Evolutionary conservation across 2,329 filamentous ascomycete species (phyloP).

Genomic region (Chrysosporium queenslandicum): DNA sequence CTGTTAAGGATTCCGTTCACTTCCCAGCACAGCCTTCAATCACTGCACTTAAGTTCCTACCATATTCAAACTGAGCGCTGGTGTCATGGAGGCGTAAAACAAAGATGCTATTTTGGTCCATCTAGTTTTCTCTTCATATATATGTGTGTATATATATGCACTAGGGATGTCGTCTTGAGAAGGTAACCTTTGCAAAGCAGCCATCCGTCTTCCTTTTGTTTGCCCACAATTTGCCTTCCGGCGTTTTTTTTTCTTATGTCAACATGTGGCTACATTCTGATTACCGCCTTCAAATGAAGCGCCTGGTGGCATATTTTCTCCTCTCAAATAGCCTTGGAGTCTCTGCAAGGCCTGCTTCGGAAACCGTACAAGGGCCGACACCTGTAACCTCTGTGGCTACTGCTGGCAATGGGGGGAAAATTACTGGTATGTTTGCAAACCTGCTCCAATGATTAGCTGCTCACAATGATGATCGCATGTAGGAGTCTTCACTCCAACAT

Average conservation of each 20-base stretch:
- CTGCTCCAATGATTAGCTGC: not conserved
- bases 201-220: not conserved
- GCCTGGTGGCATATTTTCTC: slow-evolving; percentile 4
- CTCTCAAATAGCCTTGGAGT: slow-evolving; percentile 3
- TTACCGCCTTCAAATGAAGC: not conserved
- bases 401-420: not conserved
- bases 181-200: too few relatives aligned
- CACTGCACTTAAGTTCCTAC: too few relatives aligned
- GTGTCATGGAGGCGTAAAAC: not conserved
- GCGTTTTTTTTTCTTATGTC: not conserved
- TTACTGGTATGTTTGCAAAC: not conserved
- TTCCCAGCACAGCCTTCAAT: too few relatives aligned
- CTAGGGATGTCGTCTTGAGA: not conserved
- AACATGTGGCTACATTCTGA: not conserved
- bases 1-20: too few relatives aligned
- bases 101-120: not conserved
- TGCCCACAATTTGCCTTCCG: not conserved
- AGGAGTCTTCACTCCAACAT: slow-evolving; percentile 13
- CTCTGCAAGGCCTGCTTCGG: not conserved
- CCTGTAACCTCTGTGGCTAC: slow-evolving; percentile 2
- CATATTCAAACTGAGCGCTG: not conserved
- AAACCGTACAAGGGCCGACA: not conserved
- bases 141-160: not conserved
- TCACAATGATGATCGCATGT: not conserved
- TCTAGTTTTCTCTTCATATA: not conserved